Evolutionary conservation across 345 rosid genomes (phyloP).

Genomic region (Populus davidiana): DNA sequence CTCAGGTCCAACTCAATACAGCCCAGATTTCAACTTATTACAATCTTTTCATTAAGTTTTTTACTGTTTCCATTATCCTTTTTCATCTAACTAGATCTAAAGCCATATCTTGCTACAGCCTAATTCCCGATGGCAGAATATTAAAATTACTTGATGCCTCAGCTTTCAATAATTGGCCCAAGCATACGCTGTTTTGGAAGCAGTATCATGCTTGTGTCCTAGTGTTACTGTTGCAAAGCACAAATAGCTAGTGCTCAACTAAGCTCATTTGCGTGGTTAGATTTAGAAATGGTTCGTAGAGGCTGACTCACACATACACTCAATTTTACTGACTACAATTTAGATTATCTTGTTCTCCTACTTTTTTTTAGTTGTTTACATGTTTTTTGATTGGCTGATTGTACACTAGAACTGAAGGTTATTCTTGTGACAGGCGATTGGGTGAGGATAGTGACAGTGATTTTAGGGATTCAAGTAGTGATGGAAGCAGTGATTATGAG

Average conservation of each 20-base stretch:
- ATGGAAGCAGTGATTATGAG: constrained; percentile 72
- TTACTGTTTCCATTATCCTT: no score
- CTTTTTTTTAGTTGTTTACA: background rate
- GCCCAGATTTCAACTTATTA: background rate
- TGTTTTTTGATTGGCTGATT: background rate
- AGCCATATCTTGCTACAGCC: background rate
- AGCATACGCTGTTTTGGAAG: background rate
- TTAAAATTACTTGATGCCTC: background rate
- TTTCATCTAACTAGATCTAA: background rate
- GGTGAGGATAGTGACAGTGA: constrained; percentile 33
- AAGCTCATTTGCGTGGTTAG: background rate
- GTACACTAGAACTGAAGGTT: background rate
- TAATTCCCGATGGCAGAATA: background rate
- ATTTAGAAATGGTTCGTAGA: background rate
- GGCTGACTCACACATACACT: background rate
- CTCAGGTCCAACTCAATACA: background rate
- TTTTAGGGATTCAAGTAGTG: constrained; percentile 39
- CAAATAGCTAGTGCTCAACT: background rate
- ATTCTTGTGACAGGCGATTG: constrained; percentile 8
- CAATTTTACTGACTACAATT: background rate
- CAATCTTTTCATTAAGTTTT: background rate
- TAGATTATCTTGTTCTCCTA: background rate
- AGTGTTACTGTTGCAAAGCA: background rate
- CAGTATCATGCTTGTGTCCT: background rate
- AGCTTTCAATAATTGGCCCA: background rate